phyloP scores from a whole-genome alignment of 2,329 filamentous ascomycete species.

The Chaetothyriales sp. region DNA sequence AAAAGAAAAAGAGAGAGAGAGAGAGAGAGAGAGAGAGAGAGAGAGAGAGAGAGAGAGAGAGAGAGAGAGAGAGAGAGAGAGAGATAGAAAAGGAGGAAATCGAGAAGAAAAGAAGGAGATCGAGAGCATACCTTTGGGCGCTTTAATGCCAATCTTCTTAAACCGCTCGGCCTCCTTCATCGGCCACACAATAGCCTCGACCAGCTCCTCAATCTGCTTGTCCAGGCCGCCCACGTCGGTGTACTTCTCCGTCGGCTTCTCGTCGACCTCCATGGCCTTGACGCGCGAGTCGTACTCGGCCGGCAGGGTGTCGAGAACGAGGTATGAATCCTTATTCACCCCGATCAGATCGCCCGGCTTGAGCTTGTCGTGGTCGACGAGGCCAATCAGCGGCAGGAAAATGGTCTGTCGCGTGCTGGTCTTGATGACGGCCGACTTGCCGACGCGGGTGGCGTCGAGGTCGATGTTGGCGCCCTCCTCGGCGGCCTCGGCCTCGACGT shows the following conservation, averaged over 20 bases:
- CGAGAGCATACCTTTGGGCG: constrained; percentile 66
- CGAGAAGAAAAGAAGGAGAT: neutral
- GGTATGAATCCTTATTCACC: constrained; percentile 97
- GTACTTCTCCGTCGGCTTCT: constrained; percentile 99
- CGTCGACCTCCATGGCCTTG: constrained; percentile 99
- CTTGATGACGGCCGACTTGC: constrained; percentile 98
- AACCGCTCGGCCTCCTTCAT: constrained; percentile 99
- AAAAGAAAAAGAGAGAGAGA: no score
- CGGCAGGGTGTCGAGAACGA: constrained; percentile 88
- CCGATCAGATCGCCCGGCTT: constrained; percentile 95
- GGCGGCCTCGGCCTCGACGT: constrained; percentile 86
- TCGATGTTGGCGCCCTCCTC: constrained; percentile 99
- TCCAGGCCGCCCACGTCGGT: constrained; percentile 93
- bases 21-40: no score
- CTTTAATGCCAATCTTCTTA: constrained; percentile 99
- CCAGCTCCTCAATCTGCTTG: constrained; percentile 97
- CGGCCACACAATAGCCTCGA: constrained; percentile 97
- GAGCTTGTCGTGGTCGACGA: constrained; percentile 87
- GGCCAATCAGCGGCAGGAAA: constrained; percentile 89
- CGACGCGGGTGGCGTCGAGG: constrained; percentile 86
- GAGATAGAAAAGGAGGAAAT: no score
- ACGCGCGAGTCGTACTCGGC: constrained; percentile 98
- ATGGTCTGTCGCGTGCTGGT: constrained; percentile 97
- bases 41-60: no score
- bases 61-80: no score